Evolutionary conservation across 169 alveolate genomes (phyloP).

Genomic region (Blepharisma undulans): DNA sequence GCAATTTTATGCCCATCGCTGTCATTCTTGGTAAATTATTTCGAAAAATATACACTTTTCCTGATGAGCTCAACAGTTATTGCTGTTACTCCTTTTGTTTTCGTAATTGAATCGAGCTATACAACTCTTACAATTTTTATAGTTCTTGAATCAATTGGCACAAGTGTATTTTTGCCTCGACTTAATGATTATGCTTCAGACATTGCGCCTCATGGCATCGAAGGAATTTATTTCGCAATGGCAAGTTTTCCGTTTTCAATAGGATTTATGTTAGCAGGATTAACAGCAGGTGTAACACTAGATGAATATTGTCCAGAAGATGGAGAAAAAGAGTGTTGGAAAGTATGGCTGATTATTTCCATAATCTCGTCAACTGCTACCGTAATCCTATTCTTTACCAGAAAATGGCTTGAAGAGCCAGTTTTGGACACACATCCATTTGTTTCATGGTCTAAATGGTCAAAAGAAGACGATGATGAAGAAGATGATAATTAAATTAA

Average conservation of each 20-base stretch:
- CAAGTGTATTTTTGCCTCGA: slow-evolving; percentile 52
- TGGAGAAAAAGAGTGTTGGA: slow-evolving; percentile 36
- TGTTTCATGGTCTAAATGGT: not conserved
- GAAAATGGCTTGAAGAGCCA: slow-evolving; percentile 28
- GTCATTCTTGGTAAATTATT: slow-evolving; percentile 13
- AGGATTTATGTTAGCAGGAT: slow-evolving; percentile 29
- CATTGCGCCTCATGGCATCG: slow-evolving; percentile 48
- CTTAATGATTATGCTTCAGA: slow-evolving; percentile 49
- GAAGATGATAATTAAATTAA: not conserved
- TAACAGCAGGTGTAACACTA: slow-evolving; percentile 34
- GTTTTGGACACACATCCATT: not conserved
- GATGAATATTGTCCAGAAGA: slow-evolving; percentile 43
- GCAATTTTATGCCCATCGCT: not conserved
- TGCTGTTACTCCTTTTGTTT: slow-evolving; percentile 42
- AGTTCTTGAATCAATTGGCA: slow-evolving; percentile 48
- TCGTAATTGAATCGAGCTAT: slow-evolving; percentile 49
- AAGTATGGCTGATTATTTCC: slow-evolving; percentile 21
- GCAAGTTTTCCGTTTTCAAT: not conserved
- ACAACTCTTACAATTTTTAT: slow-evolving; percentile 42
- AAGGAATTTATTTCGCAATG: slow-evolving; percentile 61
- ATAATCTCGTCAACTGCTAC: not conserved
- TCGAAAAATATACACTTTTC: slow-evolving; percentile 38
- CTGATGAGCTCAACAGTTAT: slow-evolving; percentile 45
- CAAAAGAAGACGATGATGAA: not conserved
- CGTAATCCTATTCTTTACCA: not conserved